Evolutionary conservation across 331 rosid genomes (phyloP), one percentile per base, ranked within the genome.

Genomic region (Rhamnella rubrinervis): DNA sequence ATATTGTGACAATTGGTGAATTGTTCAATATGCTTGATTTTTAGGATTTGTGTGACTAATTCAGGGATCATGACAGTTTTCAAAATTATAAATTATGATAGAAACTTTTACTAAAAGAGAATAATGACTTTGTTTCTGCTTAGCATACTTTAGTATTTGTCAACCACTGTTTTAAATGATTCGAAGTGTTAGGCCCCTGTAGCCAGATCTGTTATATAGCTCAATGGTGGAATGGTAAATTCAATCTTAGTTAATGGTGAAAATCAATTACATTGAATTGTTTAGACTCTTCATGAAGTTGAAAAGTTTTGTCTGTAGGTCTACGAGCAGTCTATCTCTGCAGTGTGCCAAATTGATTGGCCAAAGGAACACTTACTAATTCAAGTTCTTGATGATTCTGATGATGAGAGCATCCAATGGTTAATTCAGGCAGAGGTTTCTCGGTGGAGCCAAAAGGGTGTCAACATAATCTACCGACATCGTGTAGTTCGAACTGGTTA

Each of bases 341-440:
- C 98, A 25, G 96, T 85, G 44, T 93, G 98, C 71, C 93, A 78
- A 64, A 83, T 93, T 52, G 93, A 93, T 72, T 93, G 98, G 98
- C 98, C 98, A 20, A 88, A 81, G 83, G 96, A 88, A 70, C 77
- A 82, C 53, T 58, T 93, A 67, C 86, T 93, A 71, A 86, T 93
- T 84, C 98, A 93, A 88, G 90, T 93, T 53, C 97, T 93, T 59
- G 98, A 93, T 52, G 98, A 93, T 76, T 93, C 98, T 57, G 73
- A 85, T 66, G 93, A 90, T 61, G 98, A 88, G 85, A 82, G 89
- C 83, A 84, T 93, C 76, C 97, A 81, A 78, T 68, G 86, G 85
- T 78, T 93, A 64, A 93, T 93, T 66, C 83, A 90, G 78, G 79
- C 76, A 8, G 97, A 90, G 86, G 98, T 90, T 76, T 57, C 79